Base-by-base conservation (phyloP, 1,284 basidiomycete species). In the Tylopilus sp. region DNA sequence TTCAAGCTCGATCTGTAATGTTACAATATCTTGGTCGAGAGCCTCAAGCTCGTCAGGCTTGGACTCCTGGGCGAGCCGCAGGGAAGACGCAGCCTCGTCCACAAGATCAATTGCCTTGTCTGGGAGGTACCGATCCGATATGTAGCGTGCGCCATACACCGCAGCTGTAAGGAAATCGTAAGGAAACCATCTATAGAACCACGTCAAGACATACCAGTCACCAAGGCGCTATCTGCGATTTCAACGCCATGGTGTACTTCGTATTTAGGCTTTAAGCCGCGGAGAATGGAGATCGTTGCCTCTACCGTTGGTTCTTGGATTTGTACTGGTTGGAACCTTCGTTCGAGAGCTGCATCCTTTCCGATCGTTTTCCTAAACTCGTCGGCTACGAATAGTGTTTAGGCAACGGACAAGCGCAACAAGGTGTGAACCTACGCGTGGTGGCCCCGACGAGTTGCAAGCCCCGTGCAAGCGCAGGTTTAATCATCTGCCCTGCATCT, bases 161-260 rank as follows among this genome's bases (percentile, higher is more conserved):
- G 90, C 89, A n/a, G 89, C 89, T 79, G 59, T 16, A 46, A 45
- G 33, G 35, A 34, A 4, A 15, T 33, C 18, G 16, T 46, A 33
- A 19, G 28, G 2, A 23, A 43, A 8, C 29, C n/a, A 36, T 25
- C 8, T 36, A 9, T 12, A 21, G 53, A 67, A 77, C 75, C 81
- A 2, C 19, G 33, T 7, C 31, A 18, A 25, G 26, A 58, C 71
- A 26, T 51, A 81, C 81, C 87, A 1, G 90, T 92, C 11, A 97
- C 92, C 12, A 97, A 73, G 0, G 93, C 92, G 3, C 78, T 76
- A 61, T 97, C 93, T 4, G 88, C 82, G 50, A 97, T 94, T 59
- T 89, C 88, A 1, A 97, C 91, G 48, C 93, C 93, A 59, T 94
- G 92, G 63, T 96, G 92, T 0, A 92, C 83, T 59, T 96, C 93